Percentiles rank a stretch among this genome's conserved stretches.
Conservation (phyloP, 2,329 filamentous ascomycete genomes). For the Colletotrichum theobromicola region DNA sequence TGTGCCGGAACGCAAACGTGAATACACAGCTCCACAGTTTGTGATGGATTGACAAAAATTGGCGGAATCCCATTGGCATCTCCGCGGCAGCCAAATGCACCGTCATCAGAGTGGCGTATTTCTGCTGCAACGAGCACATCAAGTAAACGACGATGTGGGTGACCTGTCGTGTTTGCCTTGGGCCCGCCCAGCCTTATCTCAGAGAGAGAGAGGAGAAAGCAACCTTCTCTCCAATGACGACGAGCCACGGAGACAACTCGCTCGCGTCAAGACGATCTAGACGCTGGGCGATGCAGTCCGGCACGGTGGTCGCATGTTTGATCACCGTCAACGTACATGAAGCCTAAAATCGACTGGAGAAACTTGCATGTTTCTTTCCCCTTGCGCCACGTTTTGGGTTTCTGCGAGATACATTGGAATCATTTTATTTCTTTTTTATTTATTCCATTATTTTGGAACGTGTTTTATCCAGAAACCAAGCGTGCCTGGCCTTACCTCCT, state of each 20-base stretch:
- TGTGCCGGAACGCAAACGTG: not conserved
- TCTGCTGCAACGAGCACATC: not conserved
- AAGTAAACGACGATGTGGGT: not conserved
- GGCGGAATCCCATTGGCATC: not conserved
- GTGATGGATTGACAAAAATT: not conserved
- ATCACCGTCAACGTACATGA: not conserved
- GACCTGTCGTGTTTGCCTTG: not conserved
- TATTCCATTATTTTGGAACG: not conserved
- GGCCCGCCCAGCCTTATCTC: not conserved
- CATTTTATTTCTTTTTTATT: not conserved
- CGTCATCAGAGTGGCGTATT: not conserved
- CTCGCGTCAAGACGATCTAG: not conserved
- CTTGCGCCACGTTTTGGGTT: not conserved
- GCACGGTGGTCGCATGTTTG: not conserved
- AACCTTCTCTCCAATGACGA: not conserved
- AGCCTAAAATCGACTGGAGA: not conserved
- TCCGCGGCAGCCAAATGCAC: not conserved
- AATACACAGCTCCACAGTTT: not conserved
- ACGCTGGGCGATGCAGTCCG: not conserved
- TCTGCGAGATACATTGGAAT: not conserved
- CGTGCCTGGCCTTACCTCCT: not conserved
- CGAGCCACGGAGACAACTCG: not conserved
- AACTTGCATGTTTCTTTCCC: not conserved
- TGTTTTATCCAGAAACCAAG: not conserved
- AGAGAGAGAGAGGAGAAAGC: not conserved